Evolutionary conservation across 1,284 basidiomycete genomes (phyloP).

Genomic region (Xerocomus amazonicus): DNA sequence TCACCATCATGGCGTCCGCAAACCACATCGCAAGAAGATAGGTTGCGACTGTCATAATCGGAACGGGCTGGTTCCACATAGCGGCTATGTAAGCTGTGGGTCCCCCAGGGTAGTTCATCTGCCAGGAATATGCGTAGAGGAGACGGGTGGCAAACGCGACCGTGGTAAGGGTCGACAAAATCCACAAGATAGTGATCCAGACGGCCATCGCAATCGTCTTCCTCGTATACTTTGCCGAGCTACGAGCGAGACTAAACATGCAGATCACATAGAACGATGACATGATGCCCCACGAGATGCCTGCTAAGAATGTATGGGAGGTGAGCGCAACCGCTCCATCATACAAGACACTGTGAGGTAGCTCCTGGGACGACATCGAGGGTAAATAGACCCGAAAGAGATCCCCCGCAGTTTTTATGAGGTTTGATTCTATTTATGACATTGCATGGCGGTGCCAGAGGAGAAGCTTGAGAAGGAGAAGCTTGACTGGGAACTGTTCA

Average conservation of each 20-base stretch:
- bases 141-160: not conserved
- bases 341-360: not conserved
- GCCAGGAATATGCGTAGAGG: not conserved
- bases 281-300: constrained; percentile 1
- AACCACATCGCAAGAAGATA: no score
- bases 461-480: no score
- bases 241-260: not conserved
- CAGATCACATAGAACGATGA: not conserved
- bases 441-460: no score
- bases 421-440: no score
- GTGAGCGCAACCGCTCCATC: not conserved
- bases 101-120: no score
- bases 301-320: not conserved
- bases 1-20: no score
- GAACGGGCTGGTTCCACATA: no score
- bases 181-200: constrained; percentile 1
- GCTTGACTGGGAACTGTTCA: no score
- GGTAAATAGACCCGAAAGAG: no score
- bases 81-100: no score
- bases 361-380: not conserved
- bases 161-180: not conserved
- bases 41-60: no score
- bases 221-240: not conserved
- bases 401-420: no score
- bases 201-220: not conserved